phyloP scores from a whole-genome alignment of 768 basidiomycete species.

The Naganishia kalamii region DNA sequence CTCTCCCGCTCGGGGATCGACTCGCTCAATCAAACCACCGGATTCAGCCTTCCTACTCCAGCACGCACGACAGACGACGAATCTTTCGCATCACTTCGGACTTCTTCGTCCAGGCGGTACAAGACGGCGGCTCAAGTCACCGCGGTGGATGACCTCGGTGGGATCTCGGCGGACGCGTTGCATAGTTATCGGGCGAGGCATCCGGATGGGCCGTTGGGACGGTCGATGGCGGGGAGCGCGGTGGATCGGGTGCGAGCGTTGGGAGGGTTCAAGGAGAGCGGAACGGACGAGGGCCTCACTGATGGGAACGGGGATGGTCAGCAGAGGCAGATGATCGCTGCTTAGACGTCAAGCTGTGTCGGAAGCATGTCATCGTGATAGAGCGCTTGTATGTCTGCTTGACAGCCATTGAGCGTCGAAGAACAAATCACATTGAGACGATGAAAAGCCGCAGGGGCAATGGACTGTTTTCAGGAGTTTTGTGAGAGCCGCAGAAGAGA shows the following conservation, averaged over 20 bases:
- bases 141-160: slow-evolving; percentile 8
- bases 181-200: slow-evolving; percentile 9
- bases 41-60: slow-evolving; percentile 5
- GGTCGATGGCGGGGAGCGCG: slow-evolving; percentile 3
- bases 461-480: too few species aligned
- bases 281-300: neutral
- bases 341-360: too few species aligned
- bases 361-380: too few species aligned
- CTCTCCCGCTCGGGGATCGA: slow-evolving; percentile 7
- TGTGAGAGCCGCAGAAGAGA: too few species aligned
- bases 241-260: slow-evolving; percentile 3
- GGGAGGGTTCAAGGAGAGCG: neutral
- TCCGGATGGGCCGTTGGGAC: slow-evolving; percentile 9
- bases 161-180: neutral
- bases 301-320: neutral
- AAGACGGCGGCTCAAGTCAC: neutral
- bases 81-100: neutral
- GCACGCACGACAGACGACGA: slow-evolving; percentile 8
- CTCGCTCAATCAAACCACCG: slow-evolving; percentile 8
- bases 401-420: too few species aligned
- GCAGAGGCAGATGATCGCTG: slow-evolving; percentile 7
- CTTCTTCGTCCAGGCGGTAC: neutral
- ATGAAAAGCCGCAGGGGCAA: too few species aligned
- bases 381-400: too few species aligned
- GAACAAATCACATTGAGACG: too few species aligned